These are phyloP conservation scores for Taiozyma onychis DNA, from an alignment of 1,139 yeast genomes.

Conservation along the genomic window DNA sequence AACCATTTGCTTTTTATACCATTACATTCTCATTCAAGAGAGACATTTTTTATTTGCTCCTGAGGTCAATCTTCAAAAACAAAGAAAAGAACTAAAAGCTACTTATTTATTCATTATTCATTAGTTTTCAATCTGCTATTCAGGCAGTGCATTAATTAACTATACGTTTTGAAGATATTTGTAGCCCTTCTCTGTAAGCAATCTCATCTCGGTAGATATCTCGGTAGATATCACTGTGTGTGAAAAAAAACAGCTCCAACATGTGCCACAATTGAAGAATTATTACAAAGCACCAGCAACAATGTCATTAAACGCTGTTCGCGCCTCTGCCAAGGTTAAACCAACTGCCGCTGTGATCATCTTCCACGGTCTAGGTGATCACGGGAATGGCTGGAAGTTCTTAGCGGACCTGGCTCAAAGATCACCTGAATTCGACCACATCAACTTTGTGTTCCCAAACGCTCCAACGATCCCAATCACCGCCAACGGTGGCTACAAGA, in stretches of 20 bases:
- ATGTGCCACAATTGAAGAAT: background rate
- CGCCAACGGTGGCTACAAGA: constrained; percentile 55
- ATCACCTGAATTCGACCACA: constrained; percentile 45
- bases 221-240: too few species aligned
- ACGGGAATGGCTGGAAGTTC: constrained; percentile 87
- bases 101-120: background rate
- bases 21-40: background rate
- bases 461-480: constrained; percentile 76
- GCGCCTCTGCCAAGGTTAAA: constrained; percentile 31
- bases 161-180: background rate
- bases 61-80: background rate
- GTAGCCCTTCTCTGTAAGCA: too few species aligned
- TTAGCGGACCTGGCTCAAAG: constrained; percentile 46
- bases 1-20: background rate
- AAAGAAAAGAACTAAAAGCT: background rate
- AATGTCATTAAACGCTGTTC: constrained; percentile 29
- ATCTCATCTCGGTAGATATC: too few species aligned
- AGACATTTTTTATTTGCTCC: background rate
- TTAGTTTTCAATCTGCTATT: background rate
- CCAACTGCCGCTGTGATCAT: constrained; percentile 71
- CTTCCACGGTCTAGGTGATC: constrained; percentile 88
- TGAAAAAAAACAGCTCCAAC: too few species aligned
- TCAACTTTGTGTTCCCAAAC: constrained; percentile 81
- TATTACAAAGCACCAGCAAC: background rate
- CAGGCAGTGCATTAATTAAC: background rate